Evolutionary conservation across 176 grass and related monocot genomes (phyloP).

Genomic region (Rhipidocladum racemiflorum): DNA sequence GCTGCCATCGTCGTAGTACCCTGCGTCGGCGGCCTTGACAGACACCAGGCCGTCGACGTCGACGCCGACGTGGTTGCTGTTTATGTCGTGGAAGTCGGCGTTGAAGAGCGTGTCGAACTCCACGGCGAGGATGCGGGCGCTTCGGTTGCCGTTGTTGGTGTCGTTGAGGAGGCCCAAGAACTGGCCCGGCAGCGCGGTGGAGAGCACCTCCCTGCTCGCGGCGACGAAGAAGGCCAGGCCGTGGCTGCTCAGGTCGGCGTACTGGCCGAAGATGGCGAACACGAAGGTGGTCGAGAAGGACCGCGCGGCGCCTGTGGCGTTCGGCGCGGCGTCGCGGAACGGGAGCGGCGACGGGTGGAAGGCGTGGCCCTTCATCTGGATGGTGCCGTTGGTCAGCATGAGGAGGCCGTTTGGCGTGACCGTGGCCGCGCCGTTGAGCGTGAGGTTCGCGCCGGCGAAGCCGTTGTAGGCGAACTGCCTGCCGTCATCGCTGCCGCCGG

Average conservation of each 20-base stretch:
- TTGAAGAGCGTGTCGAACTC: constrained; percentile 59
- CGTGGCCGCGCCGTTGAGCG: constrained; percentile 28
- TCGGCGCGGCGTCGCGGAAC: constrained; percentile 1
- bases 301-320: neutral
- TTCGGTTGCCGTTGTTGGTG: constrained; percentile 6
- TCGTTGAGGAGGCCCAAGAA: constrained; percentile 49
- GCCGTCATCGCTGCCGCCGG: neutral
- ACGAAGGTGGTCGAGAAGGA: constrained; percentile 64
- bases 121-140: constrained; percentile 40
- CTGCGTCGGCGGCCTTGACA: neutral
- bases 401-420: constrained; percentile 38
- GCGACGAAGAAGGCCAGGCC: constrained; percentile 47
- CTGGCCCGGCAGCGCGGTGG: constrained; percentile 32
- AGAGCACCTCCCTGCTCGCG: neutral
- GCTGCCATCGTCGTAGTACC: constrained; percentile 36
- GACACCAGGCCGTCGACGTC: constrained; percentile 41
- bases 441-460: constrained; percentile 33
- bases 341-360: constrained; percentile 36
- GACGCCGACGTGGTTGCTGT: constrained; percentile 60
- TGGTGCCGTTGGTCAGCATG: constrained; percentile 36
- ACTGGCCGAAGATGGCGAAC: constrained; percentile 43
- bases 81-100: constrained; percentile 37
- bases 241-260: constrained; percentile 30
- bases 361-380: constrained; percentile 40
- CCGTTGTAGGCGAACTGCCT: constrained; percentile 41